Conservation (phyloP, 2,329 filamentous ascomycete genomes). For the Stemphylium lycopersici region DNA sequence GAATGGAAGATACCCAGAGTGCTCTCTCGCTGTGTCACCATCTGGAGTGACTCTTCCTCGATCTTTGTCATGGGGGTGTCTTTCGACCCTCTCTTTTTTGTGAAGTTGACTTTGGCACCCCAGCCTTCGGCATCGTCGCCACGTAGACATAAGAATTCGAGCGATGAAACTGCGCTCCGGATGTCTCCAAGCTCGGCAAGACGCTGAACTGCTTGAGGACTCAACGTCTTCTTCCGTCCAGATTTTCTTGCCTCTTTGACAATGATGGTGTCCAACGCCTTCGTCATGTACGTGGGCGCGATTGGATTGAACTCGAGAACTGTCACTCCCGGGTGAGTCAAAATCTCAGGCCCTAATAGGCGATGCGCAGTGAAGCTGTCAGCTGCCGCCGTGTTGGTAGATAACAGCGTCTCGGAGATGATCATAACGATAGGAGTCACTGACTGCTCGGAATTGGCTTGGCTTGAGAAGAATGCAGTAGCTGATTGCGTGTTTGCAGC, state of each 20-base stretch:
- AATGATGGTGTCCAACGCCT: slow-evolving; percentile 81
- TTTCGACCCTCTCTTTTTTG: slow-evolving; percentile 60
- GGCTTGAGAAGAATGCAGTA: slow-evolving; percentile 50
- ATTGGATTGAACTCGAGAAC: slow-evolving; percentile 93
- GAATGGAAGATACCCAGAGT: slow-evolving; percentile 95
- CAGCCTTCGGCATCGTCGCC: slow-evolving; percentile 82
- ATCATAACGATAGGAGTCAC: slow-evolving; percentile 78
- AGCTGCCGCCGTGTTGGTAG: slow-evolving; percentile 80
- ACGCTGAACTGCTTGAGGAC: slow-evolving; percentile 75
- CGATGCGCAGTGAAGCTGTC: slow-evolving; percentile 94
- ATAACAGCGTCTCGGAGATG: slow-evolving; percentile 87
- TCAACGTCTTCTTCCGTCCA: slow-evolving; percentile 75
- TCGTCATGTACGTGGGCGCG: slow-evolving; percentile 82
- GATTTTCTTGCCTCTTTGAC: slow-evolving; percentile 84
- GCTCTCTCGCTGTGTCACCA: slow-evolving; percentile 85
- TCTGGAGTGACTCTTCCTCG: slow-evolving; percentile 78
- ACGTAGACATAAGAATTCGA: slow-evolving; percentile 90
- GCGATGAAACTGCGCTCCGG: slow-evolving; percentile 85
- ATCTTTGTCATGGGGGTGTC: slow-evolving; percentile 71
- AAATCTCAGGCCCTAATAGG: slow-evolving; percentile 83
- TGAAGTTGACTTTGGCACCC: slow-evolving; percentile 75
- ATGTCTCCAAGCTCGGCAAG: slow-evolving; percentile 91
- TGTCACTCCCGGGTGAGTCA: slow-evolving; percentile 77
- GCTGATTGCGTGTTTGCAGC: slow-evolving; percentile 67
- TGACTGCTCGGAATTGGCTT: slow-evolving; percentile 26